Base-by-base conservation (phyloP, 2,329 filamentous ascomycete genomes). In the Juglanconis juglandina region DNA sequence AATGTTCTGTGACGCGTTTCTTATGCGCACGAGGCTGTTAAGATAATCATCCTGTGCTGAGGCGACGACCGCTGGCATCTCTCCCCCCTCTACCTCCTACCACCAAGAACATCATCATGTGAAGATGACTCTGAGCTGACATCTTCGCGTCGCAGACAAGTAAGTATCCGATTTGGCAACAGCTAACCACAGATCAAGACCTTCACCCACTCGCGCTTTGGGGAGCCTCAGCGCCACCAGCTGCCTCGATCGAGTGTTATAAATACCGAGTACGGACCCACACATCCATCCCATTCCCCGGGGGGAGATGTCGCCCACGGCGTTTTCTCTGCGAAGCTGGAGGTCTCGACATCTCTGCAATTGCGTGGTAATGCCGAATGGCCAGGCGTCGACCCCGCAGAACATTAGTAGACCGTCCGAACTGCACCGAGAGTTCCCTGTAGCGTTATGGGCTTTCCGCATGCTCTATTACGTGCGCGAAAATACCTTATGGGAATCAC, bases 401-500 rank as follows among this genome's bases (percentile, higher is more conserved):
- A 34, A 37, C 48, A 34, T n/a, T 8, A 9, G 5, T 13, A 37
- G 37, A 9, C 33, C n/a, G 48, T 9, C 48, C 48, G 33, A 32
- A n/a, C 48, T 37, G 48, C 48, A 51, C 48, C 48, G 48, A 51
- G 48, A 51, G 48, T 24, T 51, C 48, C 48, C 33, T 51, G 48
- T 51, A 51, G 48, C 48, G 48, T 51, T 51, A 14, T 51, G 48
- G 32, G 5, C 48, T 51, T 51, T 32, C 9, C 3, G 11, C 24
- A 24, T 10, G 47, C 47, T 11, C 30, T 30, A 32, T 11, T 32
- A 14, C 11, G 47, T 5, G 4, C 48, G 48, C 13, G 37, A 41
- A 8, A 51, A 51, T 35, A 51, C 48, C 48, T 51, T 51, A 51
- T 51, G 48, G 48, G 48, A 24, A 51, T 51, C 48, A 51, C 48